Evolutionary conservation across 805 yeast species (phyloP), one percentile per base, ranked within the genome.

Genomic region (Tanozyma kutaoensis): DNA sequence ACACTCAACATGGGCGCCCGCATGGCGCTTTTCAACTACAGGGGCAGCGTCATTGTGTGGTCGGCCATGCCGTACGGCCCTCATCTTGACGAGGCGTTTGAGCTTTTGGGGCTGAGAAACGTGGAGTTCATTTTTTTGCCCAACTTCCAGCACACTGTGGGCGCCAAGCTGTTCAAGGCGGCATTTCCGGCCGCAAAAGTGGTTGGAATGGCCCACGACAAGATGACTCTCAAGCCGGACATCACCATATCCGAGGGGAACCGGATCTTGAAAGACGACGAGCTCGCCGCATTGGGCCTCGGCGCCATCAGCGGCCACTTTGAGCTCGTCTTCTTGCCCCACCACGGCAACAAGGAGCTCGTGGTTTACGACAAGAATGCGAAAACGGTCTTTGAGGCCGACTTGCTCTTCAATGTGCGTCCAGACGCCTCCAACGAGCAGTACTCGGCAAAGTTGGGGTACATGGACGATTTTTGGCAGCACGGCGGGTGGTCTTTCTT

Each of bases 81-180:
- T n/a, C n/a, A n/a, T n/a, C 17, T 15, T 5, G 52, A 52, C 3
- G 48, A 49, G 21, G 57, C 66, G 2, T 33, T 72, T 30, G 42
- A 51, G 28, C 35, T 43, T 18, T 37, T 50, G 9, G 38, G 45
- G 17, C 42, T 37, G 34, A 58, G 60, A 15, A 56, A 29, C 10
- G 31, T 72, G 22, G 45, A 63, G 2, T 64, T 69, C 34, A 52
- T 72, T 20, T 56, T 77, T 23, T 57, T 76, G 25, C 82, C 84
- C 2, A 79, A 76, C 40, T 40, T 36, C 18, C 78, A 71, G 35
- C 85, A 76, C 41, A 71, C 78, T 1, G 50, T 76, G 69, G 79
- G 76, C 3, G 68, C 74, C 10, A 42, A 47, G 15, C 62, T 66
- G 9, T 66, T 74, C 49, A 64, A 67, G 41, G 52, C 56, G 13